Evolutionary conservation across 768 basidiomycete species (phyloP).

Genomic region (Roridomyces roridus): DNA sequence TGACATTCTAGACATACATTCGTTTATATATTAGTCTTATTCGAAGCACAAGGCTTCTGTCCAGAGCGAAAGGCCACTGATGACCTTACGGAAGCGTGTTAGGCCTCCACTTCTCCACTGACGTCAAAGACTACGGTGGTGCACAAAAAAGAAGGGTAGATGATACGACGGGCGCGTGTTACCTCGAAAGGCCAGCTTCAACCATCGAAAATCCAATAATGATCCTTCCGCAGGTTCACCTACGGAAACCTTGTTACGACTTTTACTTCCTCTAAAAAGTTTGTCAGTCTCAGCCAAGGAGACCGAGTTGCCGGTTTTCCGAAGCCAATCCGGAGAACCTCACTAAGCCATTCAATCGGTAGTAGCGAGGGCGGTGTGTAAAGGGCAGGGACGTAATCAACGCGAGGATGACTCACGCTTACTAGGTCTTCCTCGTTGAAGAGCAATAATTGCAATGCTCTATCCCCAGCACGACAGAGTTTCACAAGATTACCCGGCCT

Average conservation of each 20-base stretch:
- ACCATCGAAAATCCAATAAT: constrained; percentile 52
- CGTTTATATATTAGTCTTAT: constrained; percentile 34
- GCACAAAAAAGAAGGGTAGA: constrained; percentile 56
- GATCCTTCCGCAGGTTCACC: constrained; percentile 86
- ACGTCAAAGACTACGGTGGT: constrained; percentile 39
- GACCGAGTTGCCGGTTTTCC: constrained; percentile 60
- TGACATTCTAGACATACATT: constrained; percentile 35
- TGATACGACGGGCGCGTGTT: constrained; percentile 45
- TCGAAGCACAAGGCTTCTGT: too few species aligned
- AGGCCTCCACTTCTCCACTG: constrained; percentile 8
- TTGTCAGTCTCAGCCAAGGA: constrained; percentile 62
- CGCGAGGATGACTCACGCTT: constrained; percentile 87
- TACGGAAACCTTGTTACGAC: constrained; percentile 84
- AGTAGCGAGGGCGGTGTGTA: constrained; percentile 92
- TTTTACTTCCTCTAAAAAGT: constrained; percentile 89
- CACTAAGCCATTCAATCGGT: constrained; percentile 92
- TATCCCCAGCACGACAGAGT: constrained; percentile 85
- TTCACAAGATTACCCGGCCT: constrained; percentile 77
- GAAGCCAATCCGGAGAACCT: constrained; percentile 83
- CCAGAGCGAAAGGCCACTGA: constrained; percentile 25
- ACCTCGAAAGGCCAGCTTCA: constrained; percentile 40
- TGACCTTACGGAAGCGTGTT: too few species aligned
- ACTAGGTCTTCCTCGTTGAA: constrained; percentile 92
- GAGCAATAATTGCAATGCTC: constrained; percentile 93
- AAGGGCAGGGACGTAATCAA: constrained; percentile 92